Conservation (phyloP, 1,284 basidiomycete genomes). For the Chalciporus sp. region DNA sequence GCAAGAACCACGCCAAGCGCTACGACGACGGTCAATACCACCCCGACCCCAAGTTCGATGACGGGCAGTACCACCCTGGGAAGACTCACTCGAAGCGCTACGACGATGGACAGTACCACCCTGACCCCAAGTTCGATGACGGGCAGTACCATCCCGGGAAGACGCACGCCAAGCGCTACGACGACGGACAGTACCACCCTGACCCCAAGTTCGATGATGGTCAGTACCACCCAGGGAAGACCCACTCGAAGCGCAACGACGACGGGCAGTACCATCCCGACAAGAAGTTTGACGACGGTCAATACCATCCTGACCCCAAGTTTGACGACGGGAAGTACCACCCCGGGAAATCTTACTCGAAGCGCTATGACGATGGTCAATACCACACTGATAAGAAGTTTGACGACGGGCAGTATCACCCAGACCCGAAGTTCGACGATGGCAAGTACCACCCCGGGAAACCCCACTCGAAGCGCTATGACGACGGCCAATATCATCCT, state of each 20-base stretch:
- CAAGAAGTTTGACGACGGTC: slow-evolving; percentile 3
- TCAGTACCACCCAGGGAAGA: background rate
- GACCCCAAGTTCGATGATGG: background rate
- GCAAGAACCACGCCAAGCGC: too few relatives aligned
- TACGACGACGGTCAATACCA: slow-evolving; percentile 12
- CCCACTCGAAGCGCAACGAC: background rate
- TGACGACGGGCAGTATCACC: background rate
- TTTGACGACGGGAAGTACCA: slow-evolving; percentile 1
- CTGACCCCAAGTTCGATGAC: slow-evolving; percentile 1
- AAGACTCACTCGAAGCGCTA: background rate
- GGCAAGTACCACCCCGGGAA: background rate
- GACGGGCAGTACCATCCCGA: slow-evolving; percentile 11
- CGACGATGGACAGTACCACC: slow-evolving; percentile 14
- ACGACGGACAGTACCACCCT: background rate
- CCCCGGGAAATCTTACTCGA: background rate
- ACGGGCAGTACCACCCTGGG: background rate
- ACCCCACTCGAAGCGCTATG: slow-evolving; percentile 1
- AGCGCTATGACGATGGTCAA: slow-evolving; percentile 5
- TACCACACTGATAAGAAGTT: slow-evolving; percentile 4
- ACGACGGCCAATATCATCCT: slow-evolving; percentile 1
- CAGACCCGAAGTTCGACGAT: background rate
- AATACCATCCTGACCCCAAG: background rate
- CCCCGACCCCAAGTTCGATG: background rate
- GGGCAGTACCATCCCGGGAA: background rate
- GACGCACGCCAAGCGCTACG: too few relatives aligned